Percentiles rank a stretch among this genome's conserved stretches.
Evolutionary conservation across 768 basidiomycete species (phyloP).

Genomic region (Holtermanniella nyarrowii): DNA sequence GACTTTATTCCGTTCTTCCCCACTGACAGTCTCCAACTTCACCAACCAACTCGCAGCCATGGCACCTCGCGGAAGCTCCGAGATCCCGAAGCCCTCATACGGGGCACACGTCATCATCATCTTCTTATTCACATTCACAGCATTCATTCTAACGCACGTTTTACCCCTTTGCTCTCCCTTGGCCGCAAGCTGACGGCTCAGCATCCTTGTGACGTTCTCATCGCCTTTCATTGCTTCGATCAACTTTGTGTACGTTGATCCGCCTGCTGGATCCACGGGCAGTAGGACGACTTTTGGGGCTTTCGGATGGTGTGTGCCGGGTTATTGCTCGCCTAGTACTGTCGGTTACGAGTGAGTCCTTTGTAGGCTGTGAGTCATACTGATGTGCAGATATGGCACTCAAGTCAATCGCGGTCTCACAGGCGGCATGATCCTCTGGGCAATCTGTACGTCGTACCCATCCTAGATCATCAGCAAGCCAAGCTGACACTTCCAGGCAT

Average conservation of each 20-base stretch:
- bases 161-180: neutral
- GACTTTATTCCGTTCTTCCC: no score
- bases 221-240: slow-evolving; percentile 38
- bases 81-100: slow-evolving; percentile 13
- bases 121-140: slow-evolving; percentile 29
- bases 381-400: slow-evolving; percentile 23
- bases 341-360: slow-evolving; percentile 35
- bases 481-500: slow-evolving; percentile 14
- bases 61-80: neutral
- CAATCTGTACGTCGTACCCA: slow-evolving; percentile 22
- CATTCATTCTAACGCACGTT: slow-evolving; percentile 32
- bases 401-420: slow-evolving; percentile 33
- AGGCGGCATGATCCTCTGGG: slow-evolving; percentile 38
- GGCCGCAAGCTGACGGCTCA: slow-evolving; percentile 1
- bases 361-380: neutral
- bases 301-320: slow-evolving; percentile 35
- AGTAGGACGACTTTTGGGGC: slow-evolving; percentile 28
- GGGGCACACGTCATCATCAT: slow-evolving; percentile 39
- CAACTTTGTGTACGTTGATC: slow-evolving; percentile 26
- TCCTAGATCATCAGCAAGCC: neutral
- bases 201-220: slow-evolving; percentile 39
- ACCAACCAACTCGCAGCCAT: neutral
- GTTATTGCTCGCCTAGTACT: slow-evolving; percentile 24
- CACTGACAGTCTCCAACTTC: no score
- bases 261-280: slow-evolving; percentile 10